Base-by-base conservation (phyloP, 345 rosid species). In the Nasturtium officinale region DNA sequence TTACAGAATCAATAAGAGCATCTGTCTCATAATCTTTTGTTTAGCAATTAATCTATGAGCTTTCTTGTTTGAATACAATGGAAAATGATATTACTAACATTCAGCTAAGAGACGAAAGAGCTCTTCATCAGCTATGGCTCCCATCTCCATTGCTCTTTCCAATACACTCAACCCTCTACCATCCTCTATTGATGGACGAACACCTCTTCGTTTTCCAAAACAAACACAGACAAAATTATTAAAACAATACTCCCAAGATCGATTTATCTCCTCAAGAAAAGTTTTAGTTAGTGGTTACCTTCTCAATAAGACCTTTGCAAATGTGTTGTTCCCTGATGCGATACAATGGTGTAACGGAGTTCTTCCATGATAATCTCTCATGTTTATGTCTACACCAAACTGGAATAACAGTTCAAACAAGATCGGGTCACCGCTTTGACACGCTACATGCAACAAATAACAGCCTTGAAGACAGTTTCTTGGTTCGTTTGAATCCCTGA, bases 81-180 rank as follows among this genome's bases (percentile, higher is more conserved):
- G 47, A 15, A 42, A 37, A 58, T 46, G 25, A 11, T 37, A 43
- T 55, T 26, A 78, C 48, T 79, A 50, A 79, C 82, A 76, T 77
- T 85, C 94, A n/a, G 86, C 78, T 33, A 92, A 87, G 78, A 88
- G 50, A 72, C 89, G 73, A 68, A 92, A 89, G 23, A 92, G 82
- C 71, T 89, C 85, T 73, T 89, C 98, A 35, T 92, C 94, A 2
- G 89, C 74, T 48, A 92, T 89, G 35, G 98, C 90, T 69, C 98
- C 98, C 79, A 84, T 88, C 79, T 89, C 98, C 98, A 89, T 92
- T 17, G 92, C 90, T 74, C 98, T 88, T 73, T 89, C 98, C 65
- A 92, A 76, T 15, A 83, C 88, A 70, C 83, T 87, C 60, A 84
- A 82, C 10, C 98, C 96, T 51, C 86, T 86, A 8, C 81, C 83